Evolutionary conservation across 768 basidiomycete species (phyloP), one percentile per base, ranked within the genome.

Genomic region (Auricularia sp.): DNA sequence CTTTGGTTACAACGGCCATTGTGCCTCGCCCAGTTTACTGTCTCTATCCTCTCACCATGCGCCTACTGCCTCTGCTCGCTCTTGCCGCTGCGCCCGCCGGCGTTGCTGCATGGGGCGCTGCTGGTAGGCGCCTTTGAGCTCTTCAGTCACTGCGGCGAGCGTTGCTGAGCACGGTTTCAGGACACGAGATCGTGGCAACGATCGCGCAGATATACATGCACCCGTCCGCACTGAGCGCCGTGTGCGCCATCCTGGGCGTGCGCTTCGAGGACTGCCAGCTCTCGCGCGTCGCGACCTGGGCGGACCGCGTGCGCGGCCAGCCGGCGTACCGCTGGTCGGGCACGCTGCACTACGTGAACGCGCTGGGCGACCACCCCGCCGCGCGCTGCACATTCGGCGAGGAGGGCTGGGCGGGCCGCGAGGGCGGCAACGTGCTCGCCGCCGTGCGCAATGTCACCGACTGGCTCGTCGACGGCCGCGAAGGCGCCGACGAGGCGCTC

Each of bases 161-260:
- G 24, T 64, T 24, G 61, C 35, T 29, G 37, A 35, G 10, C 65
- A 18, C 10, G 33, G 29, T 29, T 29, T 3, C 67, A 86, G 93
- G 95, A 3, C 95, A 98, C 70, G 90, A 97, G 78, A 87, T 97
- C 37, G 85, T 93, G 4, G 95, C 94, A 1, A 96, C 94, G 3
- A 90, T 98, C 65, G 96, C 96, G 1, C 90, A 98, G 73, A 92
- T 95, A 66, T 85, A 97, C 73, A 82, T 98, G 2, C 84, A 92
- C 73, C 90, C 91, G 0, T 78, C 77, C 2, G 86, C 88, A 3
- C 79, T 88, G 47, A 80, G 83, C 2, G 81, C 79, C 37, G 76
- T 97, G 63, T 91, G 89, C 68, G 74, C 78, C 35, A 86, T 98
- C 69, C 86, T 97, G 68, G 29, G 80, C 86, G 67, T 75, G 77